Conservation (phyloP, 495 filamentous ascomycete species). For the Podospora didyma region DNA sequence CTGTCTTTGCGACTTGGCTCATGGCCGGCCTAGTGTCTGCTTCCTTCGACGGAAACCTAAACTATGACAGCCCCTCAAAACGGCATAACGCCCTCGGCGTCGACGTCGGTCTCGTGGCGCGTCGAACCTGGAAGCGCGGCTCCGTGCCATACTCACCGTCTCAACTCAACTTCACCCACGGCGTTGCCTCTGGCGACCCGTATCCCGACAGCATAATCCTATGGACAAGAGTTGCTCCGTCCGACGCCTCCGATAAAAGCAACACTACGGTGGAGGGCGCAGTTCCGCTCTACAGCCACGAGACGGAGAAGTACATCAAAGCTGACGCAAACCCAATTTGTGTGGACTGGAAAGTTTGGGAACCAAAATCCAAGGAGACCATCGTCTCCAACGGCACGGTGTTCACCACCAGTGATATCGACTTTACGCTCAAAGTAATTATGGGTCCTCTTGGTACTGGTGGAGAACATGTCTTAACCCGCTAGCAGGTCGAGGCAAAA, state of each 20-base stretch:
- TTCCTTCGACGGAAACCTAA: too few relatives aligned
- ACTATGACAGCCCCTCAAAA: too few relatives aligned
- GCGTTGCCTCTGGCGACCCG: conserved; percentile 65
- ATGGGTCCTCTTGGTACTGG: too few relatives aligned
- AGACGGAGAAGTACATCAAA: conserved; percentile 45
- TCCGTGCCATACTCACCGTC: too few relatives aligned
- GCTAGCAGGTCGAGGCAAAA: conserved; percentile 59
- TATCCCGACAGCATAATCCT: conserved; percentile 60
- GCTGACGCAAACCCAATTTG: conserved; percentile 56
- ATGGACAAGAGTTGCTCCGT: conserved; percentile 62
- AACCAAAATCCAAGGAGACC: conserved; percentile 26
- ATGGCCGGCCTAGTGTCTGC: too few relatives aligned
- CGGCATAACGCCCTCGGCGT: too few relatives aligned
- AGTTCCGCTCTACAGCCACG: conserved; percentile 54
- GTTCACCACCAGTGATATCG: conserved; percentile 63
- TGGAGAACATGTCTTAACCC: too few relatives aligned
- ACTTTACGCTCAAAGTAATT: conserved; percentile 72
- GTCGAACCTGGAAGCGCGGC: too few relatives aligned
- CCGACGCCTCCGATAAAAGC: conserved; percentile 46
- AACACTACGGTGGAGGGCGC: conserved; percentile 52
- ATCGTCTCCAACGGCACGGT: conserved; percentile 35
- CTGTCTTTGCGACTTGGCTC: too few relatives aligned
- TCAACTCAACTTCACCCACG: conserved; percentile 62
- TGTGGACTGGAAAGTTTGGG: conserved; percentile 47
- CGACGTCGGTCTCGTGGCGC: too few relatives aligned